Conservation (phyloP, 2,329 filamentous ascomycete species). For the Beauveria caledonica region DNA sequence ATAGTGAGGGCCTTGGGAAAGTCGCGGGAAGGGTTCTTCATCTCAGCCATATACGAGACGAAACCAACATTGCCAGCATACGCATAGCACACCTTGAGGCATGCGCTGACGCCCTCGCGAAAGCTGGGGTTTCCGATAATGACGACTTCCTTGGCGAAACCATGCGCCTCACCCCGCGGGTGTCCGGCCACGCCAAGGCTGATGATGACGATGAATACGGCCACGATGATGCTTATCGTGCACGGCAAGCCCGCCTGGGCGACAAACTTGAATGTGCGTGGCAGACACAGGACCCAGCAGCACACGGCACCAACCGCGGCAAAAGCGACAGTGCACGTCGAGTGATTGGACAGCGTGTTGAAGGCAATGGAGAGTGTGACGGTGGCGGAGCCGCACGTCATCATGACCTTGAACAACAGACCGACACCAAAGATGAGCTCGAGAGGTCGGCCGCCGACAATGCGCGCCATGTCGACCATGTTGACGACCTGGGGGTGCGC, state of each 20-base stretch:
- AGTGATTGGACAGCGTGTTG: constrained; percentile 57
- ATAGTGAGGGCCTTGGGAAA: constrained; percentile 23
- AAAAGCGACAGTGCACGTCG: constrained; percentile 58
- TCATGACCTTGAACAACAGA: constrained; percentile 64
- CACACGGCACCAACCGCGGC: constrained; percentile 53
- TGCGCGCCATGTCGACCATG: constrained; percentile 59
- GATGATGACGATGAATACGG: constrained; percentile 30
- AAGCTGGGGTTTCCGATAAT: constrained; percentile 24
- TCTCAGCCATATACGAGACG: constrained; percentile 28
- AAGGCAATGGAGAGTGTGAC: constrained; percentile 59
- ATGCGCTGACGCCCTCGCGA: constrained; percentile 24
- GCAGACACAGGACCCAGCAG: constrained; percentile 56
- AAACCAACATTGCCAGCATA: constrained; percentile 31
- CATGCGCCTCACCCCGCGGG: constrained; percentile 20
- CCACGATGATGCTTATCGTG: constrained; percentile 26
- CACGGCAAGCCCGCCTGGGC: constrained; percentile 24
- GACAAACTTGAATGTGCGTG: constrained; percentile 51
- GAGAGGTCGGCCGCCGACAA: constrained; percentile 32
- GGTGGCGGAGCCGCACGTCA: constrained; percentile 60
- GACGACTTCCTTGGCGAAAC: constrained; percentile 23
- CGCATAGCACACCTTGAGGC: constrained; percentile 28
- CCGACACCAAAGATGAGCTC: constrained; percentile 39
- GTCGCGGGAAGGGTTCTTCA: constrained; percentile 24
- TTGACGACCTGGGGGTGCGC: constrained; percentile 61
- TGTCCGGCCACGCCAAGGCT: constrained; percentile 23